These are phyloP conservation scores for Colletotrichum sidae DNA, from an alignment of 2,329 filamentous ascomycete genomes.

Conservation along the genomic window DNA sequence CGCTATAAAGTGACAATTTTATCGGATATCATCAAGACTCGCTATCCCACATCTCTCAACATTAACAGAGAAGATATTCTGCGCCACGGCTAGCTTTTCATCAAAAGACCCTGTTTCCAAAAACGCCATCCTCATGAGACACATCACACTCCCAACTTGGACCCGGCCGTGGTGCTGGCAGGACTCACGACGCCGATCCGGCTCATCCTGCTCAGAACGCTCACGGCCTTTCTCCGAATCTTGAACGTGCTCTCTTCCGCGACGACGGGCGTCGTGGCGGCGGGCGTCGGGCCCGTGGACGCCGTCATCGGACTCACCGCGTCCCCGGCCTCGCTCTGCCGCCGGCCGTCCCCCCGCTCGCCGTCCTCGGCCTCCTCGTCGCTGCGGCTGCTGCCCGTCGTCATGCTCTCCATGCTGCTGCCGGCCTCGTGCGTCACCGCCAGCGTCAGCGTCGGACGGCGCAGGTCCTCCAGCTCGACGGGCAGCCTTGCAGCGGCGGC, in stretches of 20 bases:
- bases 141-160: slow-evolving; percentile 10
- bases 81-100: neutral
- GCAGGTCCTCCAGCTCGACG: slow-evolving; percentile 24
- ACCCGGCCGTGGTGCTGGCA: slow-evolving; percentile 2
- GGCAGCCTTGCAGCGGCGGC: neutral
- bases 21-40: neutral
- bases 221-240: slow-evolving; percentile 35
- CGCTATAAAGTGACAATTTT: neutral
- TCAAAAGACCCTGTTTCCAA: neutral
- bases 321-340: slow-evolving; percentile 39
- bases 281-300: neutral
- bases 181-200: slow-evolving; percentile 34
- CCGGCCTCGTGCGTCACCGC: slow-evolving; percentile 20
- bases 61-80: neutral
- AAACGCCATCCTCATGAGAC: neutral
- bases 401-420: slow-evolving; percentile 44
- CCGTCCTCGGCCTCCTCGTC: slow-evolving; percentile 35
- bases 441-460: slow-evolving; percentile 9
- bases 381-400: slow-evolving; percentile 43
- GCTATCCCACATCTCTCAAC: neutral
- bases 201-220: slow-evolving; percentile 33
- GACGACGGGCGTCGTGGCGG: neutral
- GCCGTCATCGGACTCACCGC: slow-evolving; percentile 39
- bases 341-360: neutral
- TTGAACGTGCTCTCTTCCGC: neutral